A percentile compares a stretch with the other conserved stretches of the same genome.
Conservation (phyloP, 306 rosid genomes). For the Cucumis melo region DNA sequence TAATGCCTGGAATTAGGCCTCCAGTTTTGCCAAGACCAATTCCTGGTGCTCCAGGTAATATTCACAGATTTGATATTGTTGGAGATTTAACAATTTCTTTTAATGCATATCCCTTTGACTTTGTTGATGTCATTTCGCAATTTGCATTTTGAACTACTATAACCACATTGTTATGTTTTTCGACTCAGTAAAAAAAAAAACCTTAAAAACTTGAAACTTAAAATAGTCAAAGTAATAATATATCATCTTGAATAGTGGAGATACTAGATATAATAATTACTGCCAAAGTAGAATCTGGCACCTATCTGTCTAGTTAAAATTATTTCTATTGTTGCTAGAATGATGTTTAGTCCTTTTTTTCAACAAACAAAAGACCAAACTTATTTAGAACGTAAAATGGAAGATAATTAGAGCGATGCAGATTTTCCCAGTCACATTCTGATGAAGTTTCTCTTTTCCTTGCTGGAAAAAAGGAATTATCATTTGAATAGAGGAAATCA, state of each 20-base stretch:
- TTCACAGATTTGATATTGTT: neutral
- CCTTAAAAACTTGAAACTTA: neutral
- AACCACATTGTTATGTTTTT: neutral
- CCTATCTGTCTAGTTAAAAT: neutral
- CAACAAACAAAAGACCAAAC: neutral
- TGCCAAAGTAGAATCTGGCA: neutral
- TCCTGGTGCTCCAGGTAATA: conserved; percentile 63
- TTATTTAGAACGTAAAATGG: neutral
- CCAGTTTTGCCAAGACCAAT: conserved; percentile 74
- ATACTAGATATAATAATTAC: neutral
- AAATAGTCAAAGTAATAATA: neutral
- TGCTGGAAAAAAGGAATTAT: too few relatives aligned
- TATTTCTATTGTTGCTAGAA: neutral
- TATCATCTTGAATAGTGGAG: neutral
- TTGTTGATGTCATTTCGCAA: neutral
- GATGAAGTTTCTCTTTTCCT: too few relatives aligned
- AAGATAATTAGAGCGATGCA: neutral
- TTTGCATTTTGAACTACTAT: neutral
- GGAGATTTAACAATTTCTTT: neutral
- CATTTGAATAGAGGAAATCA: too few relatives aligned
- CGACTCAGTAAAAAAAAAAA: neutral
- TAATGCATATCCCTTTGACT: neutral
- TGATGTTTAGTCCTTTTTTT: neutral
- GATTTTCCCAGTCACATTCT: neutral
- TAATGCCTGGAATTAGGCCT: conserved; percentile 67